Base-by-base conservation (phyloP, 805 yeast species). In the Candida wancherniae region DNA sequence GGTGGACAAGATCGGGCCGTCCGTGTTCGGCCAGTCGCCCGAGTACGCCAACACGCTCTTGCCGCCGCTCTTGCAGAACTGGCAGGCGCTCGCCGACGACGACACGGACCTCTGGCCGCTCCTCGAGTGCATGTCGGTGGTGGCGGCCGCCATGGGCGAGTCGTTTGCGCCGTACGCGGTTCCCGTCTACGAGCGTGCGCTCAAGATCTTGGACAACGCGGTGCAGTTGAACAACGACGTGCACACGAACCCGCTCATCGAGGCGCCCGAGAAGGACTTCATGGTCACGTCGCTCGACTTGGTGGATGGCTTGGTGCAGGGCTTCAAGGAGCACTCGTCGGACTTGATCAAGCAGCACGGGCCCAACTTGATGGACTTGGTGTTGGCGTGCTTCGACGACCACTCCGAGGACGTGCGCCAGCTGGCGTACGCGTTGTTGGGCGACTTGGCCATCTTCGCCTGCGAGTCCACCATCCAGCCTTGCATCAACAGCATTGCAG, bases 231-330 rank as follows among this genome's bases (percentile, higher is more conserved):
- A 80, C 38, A 75, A 71, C 44, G 67, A 76, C 40, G 72, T 80
- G 21, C 73, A 72, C 19, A 67, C 71, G 14, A 80, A 86, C 50
- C 87, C 92, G 6, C 63, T 66, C 8, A 66, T 78, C 28, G 77
- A 74, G 16, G 75, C 83, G 1, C 94, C 95, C 0, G 97, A 92
- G 50, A 84, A 81, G 50, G 97, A 88, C 55, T 87, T 88, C 47
- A 71, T 85, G 37, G 86, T 90, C 19, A 85, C 97, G 1, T 76
- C 96, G 1, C 55, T 92, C 22, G 98, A 92, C 52, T 68, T 92
- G 47, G 71, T 92, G 18, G 97, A 90, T 56, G 98, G 98, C 3
- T 62, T 92, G 33, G 80, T 87, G 14, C 97, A 90, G 60, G 97
- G 97, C 1, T 67, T 92, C 34, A 84, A 83, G 9, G 55, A 63